Base-by-base conservation (phyloP, 805 yeast genomes). In the Candida jianshihensis region DNA sequence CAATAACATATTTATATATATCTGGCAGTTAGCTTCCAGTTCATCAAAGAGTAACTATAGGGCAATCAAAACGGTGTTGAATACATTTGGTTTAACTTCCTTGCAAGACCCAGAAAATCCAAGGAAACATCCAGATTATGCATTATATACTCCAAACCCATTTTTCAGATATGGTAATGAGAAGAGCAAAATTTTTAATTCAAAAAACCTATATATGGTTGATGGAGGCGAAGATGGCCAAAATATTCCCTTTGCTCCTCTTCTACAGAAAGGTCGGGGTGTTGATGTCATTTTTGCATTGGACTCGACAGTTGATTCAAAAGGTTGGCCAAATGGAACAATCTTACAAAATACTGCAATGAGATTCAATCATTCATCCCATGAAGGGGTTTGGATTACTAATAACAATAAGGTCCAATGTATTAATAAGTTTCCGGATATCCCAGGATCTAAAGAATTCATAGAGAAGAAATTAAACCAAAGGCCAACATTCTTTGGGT, bases 201-300 rank as follows among this genome's bases (percentile, higher is more conserved):
- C 60, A 2, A 57, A 57, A 36, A 55, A 53, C 27, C 40, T 66
- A n/a, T 63, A 59, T 39, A 45, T 84, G 40, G 86, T 75, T 21
- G 94, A 84, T 53, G 94, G 94, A 30, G 94, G 92, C 22, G 86
- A 79, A 54, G 90, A 83, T 54, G 64, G 68, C 8, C 87, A 81
- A 56, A 81, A 81, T 49, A 65, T 84, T 14, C 92, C 94, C 0
- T 56, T 80, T 26, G 61, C 70, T 21, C 85, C 90, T 3, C 64
- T 84, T 34, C 49, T 81, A 19, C 81, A 79, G 45, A 73, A 75
- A 6, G 71, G 72, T 31, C 66, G 92, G 43, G 56, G 64, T 15
- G 63, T 81, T 16, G 92, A 84, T 53, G 64, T 77, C 12, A 61
- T 83, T 7, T 66, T 84, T 44, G 81, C 89, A 0, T 65, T 64